These are phyloP conservation scores for Thalassiosira mediterranea DNA, from an alignment of 352 stramenopile species.

Conservation along the genomic window DNA sequence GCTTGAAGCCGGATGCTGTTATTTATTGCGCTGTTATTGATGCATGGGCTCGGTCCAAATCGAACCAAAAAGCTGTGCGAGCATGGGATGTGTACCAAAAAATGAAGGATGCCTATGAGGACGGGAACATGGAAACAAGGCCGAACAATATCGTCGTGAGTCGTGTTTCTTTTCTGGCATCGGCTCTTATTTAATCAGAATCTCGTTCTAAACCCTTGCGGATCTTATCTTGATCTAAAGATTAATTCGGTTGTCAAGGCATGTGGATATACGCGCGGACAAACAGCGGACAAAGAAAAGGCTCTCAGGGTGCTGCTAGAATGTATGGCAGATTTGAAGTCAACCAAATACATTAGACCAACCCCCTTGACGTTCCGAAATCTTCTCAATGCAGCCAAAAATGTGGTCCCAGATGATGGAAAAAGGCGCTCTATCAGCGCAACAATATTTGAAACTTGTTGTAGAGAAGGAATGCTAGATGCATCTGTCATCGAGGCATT, in stretches of 20 bases:
- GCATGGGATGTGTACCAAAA: conserved; percentile 40
- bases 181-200: background rate
- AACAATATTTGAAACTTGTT: conserved; percentile 48
- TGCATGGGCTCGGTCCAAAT: conserved; percentile 23
- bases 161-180: background rate
- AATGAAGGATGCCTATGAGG: conserved; percentile 42
- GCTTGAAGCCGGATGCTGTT: conserved; percentile 42
- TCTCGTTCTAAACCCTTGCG: too few relatives aligned
- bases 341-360: conserved; percentile 24
- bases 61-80: conserved; percentile 32
- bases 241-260: conserved; percentile 38
- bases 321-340: conserved; percentile 42
- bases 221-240: conserved; percentile 20
- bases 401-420: conserved; percentile 21
- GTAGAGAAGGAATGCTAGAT: conserved; percentile 32
- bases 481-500: conserved; percentile 36
- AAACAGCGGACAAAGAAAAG: conserved; percentile 10
- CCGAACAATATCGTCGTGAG: conserved; percentile 52
- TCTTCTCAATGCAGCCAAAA: conserved; percentile 28
- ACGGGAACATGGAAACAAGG: conserved; percentile 37
- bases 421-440: conserved; percentile 26
- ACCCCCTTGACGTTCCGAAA: conserved; percentile 19
- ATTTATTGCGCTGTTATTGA: conserved; percentile 42
- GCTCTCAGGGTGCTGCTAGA: conserved; percentile 43
- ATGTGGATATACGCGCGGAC: conserved; percentile 24